phyloP scores from a whole-genome alignment of 148 eudicot species.

The Limonium bicolor region DNA sequence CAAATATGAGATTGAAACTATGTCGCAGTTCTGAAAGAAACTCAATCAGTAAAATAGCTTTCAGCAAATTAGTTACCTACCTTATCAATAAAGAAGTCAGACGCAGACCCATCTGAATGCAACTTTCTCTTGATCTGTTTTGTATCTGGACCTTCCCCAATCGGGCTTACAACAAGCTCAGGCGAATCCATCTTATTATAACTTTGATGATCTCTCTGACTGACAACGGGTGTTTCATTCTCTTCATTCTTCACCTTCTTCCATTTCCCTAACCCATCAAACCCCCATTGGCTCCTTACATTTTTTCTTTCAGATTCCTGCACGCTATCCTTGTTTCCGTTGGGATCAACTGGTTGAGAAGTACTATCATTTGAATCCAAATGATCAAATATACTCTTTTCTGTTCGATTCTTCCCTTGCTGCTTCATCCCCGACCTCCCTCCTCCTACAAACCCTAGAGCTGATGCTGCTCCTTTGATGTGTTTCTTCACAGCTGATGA shows the following conservation, averaged over 20 bases:
- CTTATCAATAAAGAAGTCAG: constrained; percentile 66
- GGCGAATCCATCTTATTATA: constrained; percentile 10
- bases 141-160: constrained; percentile 29
- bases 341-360: constrained; percentile 8
- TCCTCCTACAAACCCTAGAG: constrained; percentile 32
- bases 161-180: constrained; percentile 10
- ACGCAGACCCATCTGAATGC: constrained; percentile 39
- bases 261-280: constrained; percentile 66
- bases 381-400: constrained; percentile 25
- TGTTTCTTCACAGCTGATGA: constrained; percentile 31
- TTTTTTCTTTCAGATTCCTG: constrained; percentile 22
- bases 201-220: constrained; percentile 28
- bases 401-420: constrained; percentile 20
- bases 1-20: no score
- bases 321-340: constrained; percentile 7
- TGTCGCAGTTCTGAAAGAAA: no score
- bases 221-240: constrained; percentile 48
- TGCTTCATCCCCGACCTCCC: constrained; percentile 21
- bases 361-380: not conserved
- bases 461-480: constrained; percentile 45
- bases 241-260: constrained; percentile 39
- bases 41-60: not conserved
- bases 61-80: constrained; percentile 9
- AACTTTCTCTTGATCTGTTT: constrained; percentile 40
- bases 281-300: constrained; percentile 40